Base-by-base conservation (phyloP, 2,329 filamentous ascomycete species). In the Sporothrix dimorphospora region DNA sequence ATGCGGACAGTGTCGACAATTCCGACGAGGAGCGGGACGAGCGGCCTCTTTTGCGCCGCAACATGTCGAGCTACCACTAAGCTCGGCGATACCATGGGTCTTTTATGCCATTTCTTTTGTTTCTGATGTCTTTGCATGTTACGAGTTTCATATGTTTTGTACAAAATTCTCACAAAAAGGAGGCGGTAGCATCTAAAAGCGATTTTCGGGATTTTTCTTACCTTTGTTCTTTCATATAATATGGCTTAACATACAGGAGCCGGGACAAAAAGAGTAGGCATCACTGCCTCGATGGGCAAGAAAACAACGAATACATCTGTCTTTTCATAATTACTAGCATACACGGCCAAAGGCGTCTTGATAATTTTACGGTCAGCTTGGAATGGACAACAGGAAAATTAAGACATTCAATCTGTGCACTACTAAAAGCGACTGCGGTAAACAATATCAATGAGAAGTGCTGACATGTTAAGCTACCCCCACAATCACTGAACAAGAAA, bases 11-110 rank as follows among this genome's bases (percentile, higher is more conserved):
- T 14, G 66, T 69, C 40, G 73, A 66, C 47, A 42, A 65, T 27
- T 40, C 69, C 49, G 72, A 72, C 4, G 40, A 30, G n/a, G 51
- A 72, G 27, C 63, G 75, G 80, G 84, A 84, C 67, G 80, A 82
- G 71, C 78, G 83, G 63, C 83, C 84, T 19, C 69, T 81, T 4
- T 74, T 82, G 65, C 75, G 80, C 72, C 78, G 81, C 42, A 78
- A 77, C 74, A 59, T 73, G 67, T 76, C 76, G 49, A 74, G 73
- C 49, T 71, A 71, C 69, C 68, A 73, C 27, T 55, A 45, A 68
- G 19, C 16, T 9, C n/a, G 30, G 30, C 7, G 11, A 27, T 14
- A 12, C 11, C 14, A 19, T 51, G 12, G 12, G 14, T 16, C 68
- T 40, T 55, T 51, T 51, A 19, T 9, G 49, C 42, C 40, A 16